Percentiles rank a stretch among this genome's conserved stretches.
phyloP scores from a whole-genome alignment of 2,329 filamentous ascomycete genomes.

The Teratosphaeria viscida region DNA sequence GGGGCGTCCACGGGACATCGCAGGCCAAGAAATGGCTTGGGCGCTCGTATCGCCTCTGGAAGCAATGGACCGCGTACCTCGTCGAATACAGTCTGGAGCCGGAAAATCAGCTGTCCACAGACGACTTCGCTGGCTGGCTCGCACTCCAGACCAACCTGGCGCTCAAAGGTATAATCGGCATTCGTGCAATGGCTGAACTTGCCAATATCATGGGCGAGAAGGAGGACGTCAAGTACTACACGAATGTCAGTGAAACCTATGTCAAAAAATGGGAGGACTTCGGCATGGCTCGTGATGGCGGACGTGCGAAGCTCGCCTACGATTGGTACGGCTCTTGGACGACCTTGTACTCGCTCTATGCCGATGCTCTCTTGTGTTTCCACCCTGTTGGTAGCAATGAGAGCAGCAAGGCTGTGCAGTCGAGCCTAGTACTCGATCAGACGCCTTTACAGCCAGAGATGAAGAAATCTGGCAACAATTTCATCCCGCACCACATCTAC shows the following conservation, averaged over 20 bases:
- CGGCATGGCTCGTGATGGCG: constrained; percentile 57
- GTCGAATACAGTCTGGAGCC: constrained; percentile 66
- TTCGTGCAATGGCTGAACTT: constrained; percentile 66
- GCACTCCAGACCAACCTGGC: constrained; percentile 73
- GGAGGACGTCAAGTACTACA: constrained; percentile 48
- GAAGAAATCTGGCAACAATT: constrained; percentile 18
- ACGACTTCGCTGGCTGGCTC: constrained; percentile 72
- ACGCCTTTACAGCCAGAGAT: neutral
- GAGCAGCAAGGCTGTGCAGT: constrained; percentile 16
- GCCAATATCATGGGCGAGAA: constrained; percentile 50
- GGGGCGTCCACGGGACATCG: constrained; percentile 41
- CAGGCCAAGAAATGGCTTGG: constrained; percentile 55
- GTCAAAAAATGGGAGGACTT: constrained; percentile 61
- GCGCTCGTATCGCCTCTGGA: constrained; percentile 60
- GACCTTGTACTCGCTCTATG: constrained; percentile 76
- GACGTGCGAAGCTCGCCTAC: constrained; percentile 71
- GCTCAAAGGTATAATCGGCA: constrained; percentile 73
- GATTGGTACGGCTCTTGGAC: constrained; percentile 74
- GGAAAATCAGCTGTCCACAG: constrained; percentile 67
- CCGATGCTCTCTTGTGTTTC: constrained; percentile 72
- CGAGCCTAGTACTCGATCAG: neutral
- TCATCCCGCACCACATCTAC: constrained; percentile 69
- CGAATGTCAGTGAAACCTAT: constrained; percentile 53
- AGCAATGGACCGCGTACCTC: constrained; percentile 69
- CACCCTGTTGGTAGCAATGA: constrained; percentile 36